Evolutionary conservation across 495 filamentous ascomycete species (phyloP), one percentile per base, ranked within the genome.

Genomic region (Trichoderma virens): DNA sequence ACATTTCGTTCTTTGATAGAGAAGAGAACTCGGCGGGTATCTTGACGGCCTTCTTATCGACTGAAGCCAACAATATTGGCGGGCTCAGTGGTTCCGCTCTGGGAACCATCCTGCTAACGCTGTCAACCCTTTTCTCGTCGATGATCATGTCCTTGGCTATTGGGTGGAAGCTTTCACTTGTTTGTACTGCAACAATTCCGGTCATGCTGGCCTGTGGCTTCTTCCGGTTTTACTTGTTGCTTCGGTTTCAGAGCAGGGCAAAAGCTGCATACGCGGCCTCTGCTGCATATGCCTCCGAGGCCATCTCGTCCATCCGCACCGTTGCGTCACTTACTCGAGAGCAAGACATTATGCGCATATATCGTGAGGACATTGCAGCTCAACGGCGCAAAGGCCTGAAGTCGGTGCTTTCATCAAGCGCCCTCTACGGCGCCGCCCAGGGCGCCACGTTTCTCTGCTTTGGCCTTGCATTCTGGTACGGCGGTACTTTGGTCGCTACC

Each of bases 101-200:
- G n/a, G 92, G 91, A 25, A 90, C 91, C 9, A 83, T 97, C 59
- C 73, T 97, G 11, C 86, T 86, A 65, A 86, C 92, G 39, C 75
- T 81, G 11, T 90, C 91, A 1, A 94, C 91, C 3, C 80, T 97
- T 8, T 68, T 89, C 31, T 83, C 86, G 0, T 85, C 90, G 9
- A 84, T 89, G 65, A 71, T 84, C 23, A 70, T 97, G 31, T 81
- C 85, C 16, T 75, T 88, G 32, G 80, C 84, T 1, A 85, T 96
- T 70, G 91, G 88, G 31, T 98, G 93, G 93, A 97, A 97, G 71
- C 79, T 98, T 8, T 90, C 90, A 18, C 81, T 98, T 7, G 93
- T 96, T 34, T 91, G 88, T 69, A 87, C 84, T 65, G 82, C 86
- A 20, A 88, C 86, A 31, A 83, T 97, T 25, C 93, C 93, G 0